A percentile compares a stretch with the other conserved stretches of the same genome.
Conservation (phyloP, 306 rosid species). For the Begonia fuchsioides region DNA sequence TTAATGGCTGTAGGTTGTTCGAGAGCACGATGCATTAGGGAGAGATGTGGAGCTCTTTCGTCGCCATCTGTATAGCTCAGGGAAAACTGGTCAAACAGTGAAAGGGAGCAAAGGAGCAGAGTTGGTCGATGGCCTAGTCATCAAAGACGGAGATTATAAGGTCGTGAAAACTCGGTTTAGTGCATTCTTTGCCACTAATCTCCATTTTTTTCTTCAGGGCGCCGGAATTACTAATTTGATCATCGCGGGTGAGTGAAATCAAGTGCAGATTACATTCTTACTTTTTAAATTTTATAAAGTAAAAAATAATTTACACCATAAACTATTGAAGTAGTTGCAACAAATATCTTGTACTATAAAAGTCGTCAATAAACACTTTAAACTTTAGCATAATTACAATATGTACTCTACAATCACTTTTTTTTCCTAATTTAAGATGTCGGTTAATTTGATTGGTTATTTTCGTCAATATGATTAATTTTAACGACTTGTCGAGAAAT, state of each 20-base stretch:
- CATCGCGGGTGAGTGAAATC: slow-evolving; percentile 37
- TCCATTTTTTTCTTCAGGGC: slow-evolving; percentile 57
- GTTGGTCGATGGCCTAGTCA: slow-evolving; percentile 57
- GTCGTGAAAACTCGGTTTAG: slow-evolving; percentile 81
- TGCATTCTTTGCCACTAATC: slow-evolving; percentile 77
- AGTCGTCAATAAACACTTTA: too few relatives aligned
- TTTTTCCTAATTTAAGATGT: too few relatives aligned
- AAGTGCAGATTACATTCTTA: too few relatives aligned
- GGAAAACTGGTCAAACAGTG: slow-evolving; percentile 35
- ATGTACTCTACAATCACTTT: too few relatives aligned
- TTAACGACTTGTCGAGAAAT: too few relatives aligned
- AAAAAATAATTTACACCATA: too few relatives aligned
- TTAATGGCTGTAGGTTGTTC: slow-evolving; percentile 38
- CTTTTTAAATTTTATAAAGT: not conserved
- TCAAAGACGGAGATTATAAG: slow-evolving; percentile 72
- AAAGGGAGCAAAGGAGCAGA: slow-evolving; percentile 66
- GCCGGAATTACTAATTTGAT: slow-evolving; percentile 47
- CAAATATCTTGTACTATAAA: too few relatives aligned
- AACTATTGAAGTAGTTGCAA: too few relatives aligned
- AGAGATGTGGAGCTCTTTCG: slow-evolving; percentile 87
- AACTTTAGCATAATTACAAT: too few relatives aligned
- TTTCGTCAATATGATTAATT: too few relatives aligned
- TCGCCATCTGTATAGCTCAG: slow-evolving; percentile 37
- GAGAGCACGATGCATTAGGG: slow-evolving; percentile 75
- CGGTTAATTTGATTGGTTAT: too few relatives aligned